Evolutionary conservation across 306 rosid species (phyloP).

Genomic region (Cucumis hystrix): DNA sequence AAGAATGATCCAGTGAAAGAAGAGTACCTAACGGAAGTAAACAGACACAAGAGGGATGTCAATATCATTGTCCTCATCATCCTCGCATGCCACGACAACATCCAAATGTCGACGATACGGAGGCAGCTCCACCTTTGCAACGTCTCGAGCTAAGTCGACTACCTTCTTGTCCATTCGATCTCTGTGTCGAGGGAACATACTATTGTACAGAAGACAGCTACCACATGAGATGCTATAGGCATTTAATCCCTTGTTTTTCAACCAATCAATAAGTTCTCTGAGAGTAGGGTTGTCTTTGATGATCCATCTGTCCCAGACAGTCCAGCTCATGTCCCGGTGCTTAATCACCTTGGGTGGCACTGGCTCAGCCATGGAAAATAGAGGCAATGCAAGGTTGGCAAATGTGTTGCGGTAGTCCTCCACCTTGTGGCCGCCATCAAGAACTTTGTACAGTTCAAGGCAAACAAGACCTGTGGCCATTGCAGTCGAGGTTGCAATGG

Average conservation of each 20-base stretch:
- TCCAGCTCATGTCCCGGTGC: constrained; percentile 73
- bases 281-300: constrained; percentile 65
- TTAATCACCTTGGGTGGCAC: constrained; percentile 75
- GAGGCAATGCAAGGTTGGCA: constrained; percentile 77
- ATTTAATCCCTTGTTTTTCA: constrained; percentile 53
- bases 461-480: constrained; percentile 97
- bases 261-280: constrained; percentile 59
- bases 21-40: constrained; percentile 57
- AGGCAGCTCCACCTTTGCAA: constrained; percentile 65
- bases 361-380: constrained; percentile 89
- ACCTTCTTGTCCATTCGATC: constrained; percentile 72
- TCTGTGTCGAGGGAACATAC: constrained; percentile 60
- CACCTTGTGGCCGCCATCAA: constrained; percentile 67
- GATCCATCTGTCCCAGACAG: constrained; percentile 97
- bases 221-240: constrained; percentile 85
- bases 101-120: constrained; percentile 64
- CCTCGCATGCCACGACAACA: constrained; percentile 92
- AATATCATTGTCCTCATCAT: constrained; percentile 75
- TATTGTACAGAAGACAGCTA: constrained; percentile 62
- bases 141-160: constrained; percentile 70
- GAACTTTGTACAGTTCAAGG: constrained; percentile 78
- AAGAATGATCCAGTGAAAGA: neutral
- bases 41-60: constrained; percentile 82
- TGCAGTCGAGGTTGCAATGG: constrained; percentile 89
- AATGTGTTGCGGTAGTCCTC: constrained; percentile 89